A percentile compares a stretch with the other conserved stretches of the same genome.
Conservation (phyloP, 2,329 filamentous ascomycete species). For the Exophiala alcalophila region DNA sequence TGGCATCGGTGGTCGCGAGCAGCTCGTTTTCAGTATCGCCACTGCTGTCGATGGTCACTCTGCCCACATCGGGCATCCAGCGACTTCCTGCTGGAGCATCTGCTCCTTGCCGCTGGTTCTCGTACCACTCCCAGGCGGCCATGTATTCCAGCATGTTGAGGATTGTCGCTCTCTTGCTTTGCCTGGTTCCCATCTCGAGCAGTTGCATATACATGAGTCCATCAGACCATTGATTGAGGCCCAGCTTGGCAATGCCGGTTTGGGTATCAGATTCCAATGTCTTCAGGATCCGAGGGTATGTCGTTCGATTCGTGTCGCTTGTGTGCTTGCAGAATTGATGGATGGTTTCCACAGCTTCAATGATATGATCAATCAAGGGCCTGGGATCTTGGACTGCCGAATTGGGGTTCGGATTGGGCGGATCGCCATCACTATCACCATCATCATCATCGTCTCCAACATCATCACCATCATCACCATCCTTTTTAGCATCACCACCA, state of each 20-base stretch:
- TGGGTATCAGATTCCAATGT: not conserved
- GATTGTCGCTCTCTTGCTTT: constrained; percentile 10
- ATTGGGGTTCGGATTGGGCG: too few relatives aligned
- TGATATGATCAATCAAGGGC: constrained; percentile 1
- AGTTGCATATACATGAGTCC: constrained; percentile 23
- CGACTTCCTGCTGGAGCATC: not conserved
- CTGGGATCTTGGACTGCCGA: too few relatives aligned
- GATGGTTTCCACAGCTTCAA: constrained; percentile 1
- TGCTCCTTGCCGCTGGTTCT: constrained; percentile 5
- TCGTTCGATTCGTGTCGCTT: not conserved
- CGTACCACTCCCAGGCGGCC: constrained; percentile 22
- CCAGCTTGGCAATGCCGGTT: not conserved
- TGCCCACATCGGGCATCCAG: constrained; percentile 4
- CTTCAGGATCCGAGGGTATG: constrained; percentile 3
- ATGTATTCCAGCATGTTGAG: constrained; percentile 28
- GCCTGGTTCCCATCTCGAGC: constrained; percentile 15
- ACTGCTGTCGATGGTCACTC: not conserved
- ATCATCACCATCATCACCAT: too few relatives aligned
- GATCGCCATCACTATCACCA: too few relatives aligned
- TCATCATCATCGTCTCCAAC: too few relatives aligned
- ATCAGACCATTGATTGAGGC: constrained; percentile 21
- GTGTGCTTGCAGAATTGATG: constrained; percentile 5
- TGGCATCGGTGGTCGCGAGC: not conserved
- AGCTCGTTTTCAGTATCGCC: not conserved
- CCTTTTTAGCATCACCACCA: too few relatives aligned